Percentiles rank a stretch among this genome's conserved stretches.
phyloP scores from a whole-genome alignment of 306 rosid genomes.

The Aeschynomene evenia region DNA sequence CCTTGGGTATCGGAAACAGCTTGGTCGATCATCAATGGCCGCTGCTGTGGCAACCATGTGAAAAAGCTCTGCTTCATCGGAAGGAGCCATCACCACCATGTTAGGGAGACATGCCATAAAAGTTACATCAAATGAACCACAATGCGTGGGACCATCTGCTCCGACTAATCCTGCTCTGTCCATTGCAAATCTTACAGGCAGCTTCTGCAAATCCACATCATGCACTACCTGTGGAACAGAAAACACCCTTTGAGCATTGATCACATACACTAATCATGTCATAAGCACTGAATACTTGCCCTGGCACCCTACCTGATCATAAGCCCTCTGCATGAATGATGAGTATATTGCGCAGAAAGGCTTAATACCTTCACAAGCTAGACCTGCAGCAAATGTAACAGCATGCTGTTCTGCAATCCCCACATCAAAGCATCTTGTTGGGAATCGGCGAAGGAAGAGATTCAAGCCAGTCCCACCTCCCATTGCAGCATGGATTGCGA shows the following conservation, averaged over 20 bases:
- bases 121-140: conserved; percentile 88
- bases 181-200: conserved; percentile 96
- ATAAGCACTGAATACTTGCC: background rate
- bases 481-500: conserved; percentile 99
- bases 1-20: conserved; percentile 95
- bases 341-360: conserved; percentile 96
- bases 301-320: conserved; percentile 81
- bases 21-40: conserved; percentile 86
- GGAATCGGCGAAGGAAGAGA: conserved; percentile 87
- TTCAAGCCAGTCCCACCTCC: conserved; percentile 99
- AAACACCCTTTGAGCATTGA: conserved; percentile 5
- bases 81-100: conserved; percentile 99
- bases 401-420: conserved; percentile 99
- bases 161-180: conserved; percentile 98
- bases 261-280: background rate
- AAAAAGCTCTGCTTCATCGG: conserved; percentile 91
- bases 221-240: conserved; percentile 72
- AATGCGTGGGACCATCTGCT: conserved; percentile 94
- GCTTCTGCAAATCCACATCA: conserved; percentile 93
- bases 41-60: conserved; percentile 98
- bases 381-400: conserved; percentile 97
- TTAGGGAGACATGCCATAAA: conserved; percentile 98
- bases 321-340: conserved; percentile 94
- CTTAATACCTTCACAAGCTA: conserved; percentile 89
- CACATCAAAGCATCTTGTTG: conserved; percentile 90